These are phyloP conservation scores for Papilionanthe hybrid DNA, from an alignment of 116 monocot species.

Conservation along the genomic window DNA sequence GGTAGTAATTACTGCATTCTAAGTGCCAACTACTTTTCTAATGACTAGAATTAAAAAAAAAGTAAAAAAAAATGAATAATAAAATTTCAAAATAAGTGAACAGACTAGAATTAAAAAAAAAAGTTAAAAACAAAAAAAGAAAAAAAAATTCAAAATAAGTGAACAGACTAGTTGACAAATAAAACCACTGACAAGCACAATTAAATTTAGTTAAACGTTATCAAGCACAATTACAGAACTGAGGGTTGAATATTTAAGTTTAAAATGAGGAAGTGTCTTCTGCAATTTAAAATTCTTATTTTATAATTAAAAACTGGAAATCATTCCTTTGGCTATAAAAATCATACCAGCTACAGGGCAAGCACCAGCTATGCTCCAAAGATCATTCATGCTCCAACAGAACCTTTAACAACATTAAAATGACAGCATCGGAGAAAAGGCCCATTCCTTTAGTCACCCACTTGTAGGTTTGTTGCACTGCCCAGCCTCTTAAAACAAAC, in stretches of 20 bases:
- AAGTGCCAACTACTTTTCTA: background rate
- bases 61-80: background rate
- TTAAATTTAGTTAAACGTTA: background rate
- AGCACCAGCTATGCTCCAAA: constrained; percentile 41
- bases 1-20: background rate
- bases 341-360: constrained; percentile 30
- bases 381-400: constrained; percentile 43
- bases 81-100: background rate
- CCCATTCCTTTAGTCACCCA: constrained; percentile 20
- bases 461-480: constrained; percentile 33
- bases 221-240: background rate
- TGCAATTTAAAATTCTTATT: constrained; percentile 1
- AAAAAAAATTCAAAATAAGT: background rate
- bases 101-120: too few species aligned
- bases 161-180: background rate
- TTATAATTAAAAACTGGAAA: background rate
- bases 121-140: too few species aligned
- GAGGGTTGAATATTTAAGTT: background rate
- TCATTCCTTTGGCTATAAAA: background rate
- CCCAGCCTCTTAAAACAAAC: constrained; percentile 15
- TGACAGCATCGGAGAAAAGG: constrained; percentile 23
- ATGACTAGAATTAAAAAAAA: background rate
- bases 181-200: background rate
- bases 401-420: constrained; percentile 36
- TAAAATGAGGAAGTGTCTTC: background rate